Percentiles rank a stretch among this genome's conserved stretches.
These are phyloP conservation scores for Eucalyptus cloeziana DNA, from an alignment of 345 rosid genomes.

Conservation along the genomic window DNA sequence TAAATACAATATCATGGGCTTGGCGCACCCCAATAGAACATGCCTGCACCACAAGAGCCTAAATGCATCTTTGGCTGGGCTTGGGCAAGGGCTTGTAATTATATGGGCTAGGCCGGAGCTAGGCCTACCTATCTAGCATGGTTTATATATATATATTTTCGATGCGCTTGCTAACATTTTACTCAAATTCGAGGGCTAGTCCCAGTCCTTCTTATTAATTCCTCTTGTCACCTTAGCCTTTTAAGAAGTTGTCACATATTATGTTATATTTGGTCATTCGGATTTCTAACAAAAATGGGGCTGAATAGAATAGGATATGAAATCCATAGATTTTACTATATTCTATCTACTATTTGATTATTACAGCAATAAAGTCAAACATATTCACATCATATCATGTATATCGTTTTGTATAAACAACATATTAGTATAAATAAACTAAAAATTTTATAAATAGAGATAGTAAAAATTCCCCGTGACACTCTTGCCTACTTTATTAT, in stretches of 20 bases:
- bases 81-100: not conserved
- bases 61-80: not conserved
- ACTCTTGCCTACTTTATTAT: no score
- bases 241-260: not conserved
- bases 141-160: not conserved
- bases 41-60: not conserved
- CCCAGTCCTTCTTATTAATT: accelerated
- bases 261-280: no score
- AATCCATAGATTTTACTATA: no score
- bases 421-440: no score
- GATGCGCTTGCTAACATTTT: not conserved
- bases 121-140: not conserved
- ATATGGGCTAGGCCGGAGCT: not conserved
- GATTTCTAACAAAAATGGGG: no score
- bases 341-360: no score
- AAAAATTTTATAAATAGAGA: no score
- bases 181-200: not conserved
- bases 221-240: not conserved
- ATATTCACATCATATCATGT: no score
- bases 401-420: no score
- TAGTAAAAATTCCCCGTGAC: accelerated
- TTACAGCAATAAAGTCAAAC: accelerated
- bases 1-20: not conserved
- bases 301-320: no score
- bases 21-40: accelerated